These are phyloP conservation scores for Samsoniella hepiali DNA, from an alignment of 2,329 filamentous ascomycete genomes.

Conservation along the genomic window DNA sequence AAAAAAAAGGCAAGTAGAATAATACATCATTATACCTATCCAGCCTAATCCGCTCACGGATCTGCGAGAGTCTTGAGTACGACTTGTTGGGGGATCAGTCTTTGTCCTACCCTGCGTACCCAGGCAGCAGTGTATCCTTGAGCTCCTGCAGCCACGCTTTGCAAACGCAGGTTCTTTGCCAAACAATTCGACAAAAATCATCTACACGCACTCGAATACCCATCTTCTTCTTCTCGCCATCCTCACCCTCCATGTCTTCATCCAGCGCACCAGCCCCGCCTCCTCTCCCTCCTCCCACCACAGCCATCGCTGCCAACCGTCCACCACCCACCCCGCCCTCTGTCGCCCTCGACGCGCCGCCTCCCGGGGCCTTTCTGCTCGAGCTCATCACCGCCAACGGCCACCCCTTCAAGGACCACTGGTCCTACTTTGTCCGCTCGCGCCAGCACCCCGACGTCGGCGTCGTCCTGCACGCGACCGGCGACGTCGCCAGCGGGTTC, in stretches of 20 bases:
- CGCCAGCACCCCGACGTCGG: constrained; percentile 23
- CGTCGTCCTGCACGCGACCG: constrained; percentile 30
- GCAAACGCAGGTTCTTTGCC: no score
- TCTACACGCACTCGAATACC: no score
- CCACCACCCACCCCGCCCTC: background rate
- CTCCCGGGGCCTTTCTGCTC: constrained; percentile 25
- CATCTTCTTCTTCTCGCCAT: background rate
- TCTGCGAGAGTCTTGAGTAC: no score
- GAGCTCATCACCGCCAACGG: constrained; percentile 33
- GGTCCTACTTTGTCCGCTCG: constrained; percentile 31
- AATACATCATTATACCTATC: no score
- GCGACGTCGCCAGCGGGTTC: constrained; percentile 33
- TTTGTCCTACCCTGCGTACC: no score
- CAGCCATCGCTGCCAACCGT: no score
- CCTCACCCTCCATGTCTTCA: background rate
- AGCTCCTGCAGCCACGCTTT: no score
- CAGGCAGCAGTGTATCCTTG: no score
- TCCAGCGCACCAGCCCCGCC: background rate
- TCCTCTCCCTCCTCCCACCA: background rate
- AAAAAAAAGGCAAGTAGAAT: no score
- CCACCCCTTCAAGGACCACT: constrained; percentile 35
- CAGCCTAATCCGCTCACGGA: no score
- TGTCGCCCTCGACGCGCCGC: constrained; percentile 22
- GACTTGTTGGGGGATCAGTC: no score
- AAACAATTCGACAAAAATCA: no score